Conservation (phyloP, 208 protist genomes). For the Jaenimonas drosophilae region DNA sequence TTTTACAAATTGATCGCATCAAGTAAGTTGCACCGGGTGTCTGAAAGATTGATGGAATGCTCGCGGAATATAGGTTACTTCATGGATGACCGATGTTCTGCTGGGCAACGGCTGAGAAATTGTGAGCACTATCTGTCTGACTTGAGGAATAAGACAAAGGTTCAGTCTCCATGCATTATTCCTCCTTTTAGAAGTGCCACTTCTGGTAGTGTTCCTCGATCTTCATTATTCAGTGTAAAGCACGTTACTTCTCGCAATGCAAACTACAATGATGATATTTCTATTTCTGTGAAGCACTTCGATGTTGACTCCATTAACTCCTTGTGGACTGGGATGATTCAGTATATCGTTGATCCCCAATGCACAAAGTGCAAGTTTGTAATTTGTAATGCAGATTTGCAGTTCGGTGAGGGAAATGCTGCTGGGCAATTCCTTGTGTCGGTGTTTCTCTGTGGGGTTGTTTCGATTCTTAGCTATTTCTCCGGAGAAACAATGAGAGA, state of each 20-base stretch:
- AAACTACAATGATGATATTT: no score
- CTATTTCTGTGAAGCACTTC: no score
- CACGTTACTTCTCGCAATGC: no score
- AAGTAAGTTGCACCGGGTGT: constrained; percentile 38
- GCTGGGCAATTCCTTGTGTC: constrained; percentile 38
- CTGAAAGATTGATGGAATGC: constrained; percentile 33
- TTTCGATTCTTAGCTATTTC: constrained; percentile 25
- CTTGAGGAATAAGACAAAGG: background rate
- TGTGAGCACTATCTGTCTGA: background rate
- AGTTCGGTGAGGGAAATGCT: constrained; percentile 13
- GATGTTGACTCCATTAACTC: background rate
- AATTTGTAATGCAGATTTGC: constrained; percentile 30
- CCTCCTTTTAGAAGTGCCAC: no score
- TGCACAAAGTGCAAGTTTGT: constrained; percentile 8
- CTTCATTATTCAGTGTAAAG: no score
- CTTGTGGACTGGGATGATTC: constrained; percentile 2
- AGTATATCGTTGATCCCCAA: constrained; percentile 5
- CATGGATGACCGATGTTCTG: constrained; percentile 8
- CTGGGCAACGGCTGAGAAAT: background rate
- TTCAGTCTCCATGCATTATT: no score
- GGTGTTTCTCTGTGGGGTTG: constrained; percentile 19
- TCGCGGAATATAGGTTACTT: constrained; percentile 31
- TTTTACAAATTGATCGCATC: constrained; percentile 47
- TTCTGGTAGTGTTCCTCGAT: no score
- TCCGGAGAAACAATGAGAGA: background rate